A percentile compares a stretch with the other conserved stretches of the same genome.
phyloP scores from a whole-genome alignment of 2,329 filamentous ascomycete species.

The Ilyonectria robusta region DNA sequence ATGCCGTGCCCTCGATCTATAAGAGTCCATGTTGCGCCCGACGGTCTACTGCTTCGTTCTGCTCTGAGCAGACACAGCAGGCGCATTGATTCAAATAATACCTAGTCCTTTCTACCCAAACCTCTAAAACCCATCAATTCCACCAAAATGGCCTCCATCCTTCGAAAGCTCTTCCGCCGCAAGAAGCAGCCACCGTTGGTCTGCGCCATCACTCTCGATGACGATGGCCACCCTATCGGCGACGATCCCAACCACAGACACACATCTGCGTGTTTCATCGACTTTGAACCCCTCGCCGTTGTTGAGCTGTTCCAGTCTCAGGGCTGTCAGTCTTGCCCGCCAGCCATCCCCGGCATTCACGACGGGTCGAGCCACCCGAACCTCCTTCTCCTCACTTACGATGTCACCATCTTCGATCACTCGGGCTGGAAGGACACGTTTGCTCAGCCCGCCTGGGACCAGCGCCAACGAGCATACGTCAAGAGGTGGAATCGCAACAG shows the following conservation, averaged over 20 bases:
- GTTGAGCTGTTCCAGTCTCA: slow-evolving; percentile 55
- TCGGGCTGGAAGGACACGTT: slow-evolving; percentile 53
- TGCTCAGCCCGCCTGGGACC: slow-evolving; percentile 48
- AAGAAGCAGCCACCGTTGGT: slow-evolving; percentile 52
- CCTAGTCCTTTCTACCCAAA: too few relatives aligned
- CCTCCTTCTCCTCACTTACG: slow-evolving; percentile 51
- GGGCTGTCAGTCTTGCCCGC: slow-evolving; percentile 52
- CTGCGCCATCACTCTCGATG: slow-evolving; percentile 49
- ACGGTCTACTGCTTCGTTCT: not conserved
- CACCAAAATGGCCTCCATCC: slow-evolving; percentile 28
- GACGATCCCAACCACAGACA: slow-evolving; percentile 50
- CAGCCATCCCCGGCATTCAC: slow-evolving; percentile 50
- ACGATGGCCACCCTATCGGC: slow-evolving; percentile 42
- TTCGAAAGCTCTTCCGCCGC: slow-evolving; percentile 48
- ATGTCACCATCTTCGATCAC: slow-evolving; percentile 54
- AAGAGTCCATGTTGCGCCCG: not conserved
- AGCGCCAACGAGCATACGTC: slow-evolving; percentile 53
- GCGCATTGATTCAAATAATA: not conserved
- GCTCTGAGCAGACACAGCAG: not conserved
- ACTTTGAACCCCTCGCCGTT: slow-evolving; percentile 51
- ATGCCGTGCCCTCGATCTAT: not conserved
- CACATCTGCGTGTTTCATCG: slow-evolving; percentile 52
- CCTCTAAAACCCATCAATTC: not conserved
- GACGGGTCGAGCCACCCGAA: slow-evolving; percentile 48
- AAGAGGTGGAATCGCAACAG: slow-evolving; percentile 49